Evolutionary conservation across 1,139 yeast species (phyloP), one percentile per base, ranked within the genome.

Genomic region (Saccharomyces hybrid): DNA sequence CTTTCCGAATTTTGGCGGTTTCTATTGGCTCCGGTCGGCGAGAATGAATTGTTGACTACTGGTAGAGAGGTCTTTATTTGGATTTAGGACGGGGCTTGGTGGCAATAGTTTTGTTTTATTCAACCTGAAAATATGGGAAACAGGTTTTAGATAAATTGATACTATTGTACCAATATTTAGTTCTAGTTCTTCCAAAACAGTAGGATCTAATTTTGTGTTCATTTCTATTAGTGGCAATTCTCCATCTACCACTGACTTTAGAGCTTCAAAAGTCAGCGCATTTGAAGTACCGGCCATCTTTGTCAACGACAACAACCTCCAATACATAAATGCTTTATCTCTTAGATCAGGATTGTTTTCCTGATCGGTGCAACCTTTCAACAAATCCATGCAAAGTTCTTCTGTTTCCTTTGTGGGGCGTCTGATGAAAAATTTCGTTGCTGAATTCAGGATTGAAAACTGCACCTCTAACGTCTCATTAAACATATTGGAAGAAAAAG

Each of bases 301-400:
- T 0, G 73, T 69, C 0, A 83, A 68, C 0, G 95, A 81, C 7
- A 91, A 72, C 29, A 90, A 69, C 54, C 96, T 76, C 95, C 96
- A 88, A 69, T 91, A 91, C 72, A 89, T 83, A 65, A 76, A 86
- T 0, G 95, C 97, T 49, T 97, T 73, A 61, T 88, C 96, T 59
- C 97, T 78, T 14, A 90, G 73, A 70, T 91, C 98, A 0, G 97
- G 97, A 62, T 83, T 76, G 59, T 84, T 84, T 0, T 78, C 75
- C 21, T 84, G 87, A 61, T 88, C 95, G 0, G 96, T 87, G 3
- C 91, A 88, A 73, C 78, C 73, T 65, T 82, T 84, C 55, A 90
- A 73, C 0, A 86, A 75, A 46, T 76, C 74, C 41, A 89, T 74
- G 2, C 89, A 81, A 21, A 84, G 65, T 1, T 73, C 65, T 63